A percentile compares a stretch with the other conserved stretches of the same genome.
These are phyloP conservation scores for Striga hermonthica DNA, from an alignment of 305 asterid species.

Conservation along the genomic window DNA sequence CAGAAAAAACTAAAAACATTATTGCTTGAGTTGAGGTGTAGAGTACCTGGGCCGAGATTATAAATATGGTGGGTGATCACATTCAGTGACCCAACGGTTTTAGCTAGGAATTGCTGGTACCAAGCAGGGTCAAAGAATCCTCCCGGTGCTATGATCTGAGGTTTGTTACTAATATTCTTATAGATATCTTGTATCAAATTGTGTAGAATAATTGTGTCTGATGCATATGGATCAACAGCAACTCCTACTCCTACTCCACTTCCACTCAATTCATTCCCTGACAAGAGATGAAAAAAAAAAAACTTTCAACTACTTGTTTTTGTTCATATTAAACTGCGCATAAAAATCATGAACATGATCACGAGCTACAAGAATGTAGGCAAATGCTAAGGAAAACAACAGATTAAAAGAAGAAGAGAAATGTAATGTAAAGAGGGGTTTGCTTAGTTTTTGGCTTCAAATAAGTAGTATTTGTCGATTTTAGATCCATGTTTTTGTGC, in stretches of 20 bases:
- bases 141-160: slow-evolving; percentile 47
- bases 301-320: not conserved
- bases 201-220: slow-evolving; percentile 36
- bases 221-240: slow-evolving; percentile 38
- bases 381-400: too few species aligned
- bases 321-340: too few species aligned
- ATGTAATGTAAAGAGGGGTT: too few species aligned
- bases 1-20: not conserved
- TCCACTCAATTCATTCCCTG: slow-evolving; percentile 53
- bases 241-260: slow-evolving; percentile 44
- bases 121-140: slow-evolving; percentile 49
- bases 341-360: too few species aligned
- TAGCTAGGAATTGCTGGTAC: slow-evolving; percentile 37
- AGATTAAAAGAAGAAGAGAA: too few species aligned
- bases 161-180: slow-evolving; percentile 29
- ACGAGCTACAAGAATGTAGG: too few species aligned
- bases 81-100: slow-evolving; percentile 35
- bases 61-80: slow-evolving; percentile 53
- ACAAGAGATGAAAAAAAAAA: slow-evolving; percentile 4
- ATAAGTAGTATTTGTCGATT: too few species aligned
- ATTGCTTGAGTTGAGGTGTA: not conserved
- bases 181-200: slow-evolving; percentile 35
- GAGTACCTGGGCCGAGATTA: slow-evolving; percentile 55
- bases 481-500: not conserved
- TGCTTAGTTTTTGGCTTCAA: too few species aligned